phyloP scores from a whole-genome alignment of 2,329 filamentous ascomycete genomes.

The Penicillium sp. region DNA sequence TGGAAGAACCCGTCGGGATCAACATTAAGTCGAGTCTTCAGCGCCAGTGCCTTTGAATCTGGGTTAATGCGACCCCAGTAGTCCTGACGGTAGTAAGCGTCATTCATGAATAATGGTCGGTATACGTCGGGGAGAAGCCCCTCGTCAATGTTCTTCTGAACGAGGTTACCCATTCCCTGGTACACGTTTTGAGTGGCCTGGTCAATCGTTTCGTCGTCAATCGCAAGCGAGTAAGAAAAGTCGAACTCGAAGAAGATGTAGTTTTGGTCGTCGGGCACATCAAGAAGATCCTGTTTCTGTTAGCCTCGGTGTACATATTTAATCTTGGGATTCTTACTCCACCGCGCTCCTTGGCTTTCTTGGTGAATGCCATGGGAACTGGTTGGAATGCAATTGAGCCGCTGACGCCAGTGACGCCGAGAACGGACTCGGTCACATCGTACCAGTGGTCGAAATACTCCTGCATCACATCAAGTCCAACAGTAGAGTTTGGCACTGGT shows the following conservation, averaged over 20 bases:
- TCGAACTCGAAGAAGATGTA: slow-evolving; percentile 49
- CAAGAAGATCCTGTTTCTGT: slow-evolving; percentile 37
- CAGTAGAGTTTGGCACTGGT: slow-evolving; percentile 34
- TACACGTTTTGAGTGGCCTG: slow-evolving; percentile 41
- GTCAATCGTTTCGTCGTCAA: slow-evolving; percentile 40
- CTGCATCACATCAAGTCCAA: slow-evolving; percentile 31
- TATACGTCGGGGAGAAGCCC: slow-evolving; percentile 42
- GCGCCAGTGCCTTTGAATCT: slow-evolving; percentile 30
- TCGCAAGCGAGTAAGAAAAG: slow-evolving; percentile 41
- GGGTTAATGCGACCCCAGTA: slow-evolving; percentile 44
- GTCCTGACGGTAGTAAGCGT: slow-evolving; percentile 46
- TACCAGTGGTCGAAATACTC: slow-evolving; percentile 36
- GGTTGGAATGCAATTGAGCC: slow-evolving; percentile 41
- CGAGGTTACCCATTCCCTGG: slow-evolving; percentile 34
- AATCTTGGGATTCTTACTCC: slow-evolving; percentile 33
- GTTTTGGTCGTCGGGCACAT: slow-evolving; percentile 41
- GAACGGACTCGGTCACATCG: slow-evolving; percentile 29
- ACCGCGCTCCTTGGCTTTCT: slow-evolving; percentile 34
- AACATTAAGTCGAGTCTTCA: slow-evolving; percentile 35
- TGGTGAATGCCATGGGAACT: slow-evolving; percentile 34
- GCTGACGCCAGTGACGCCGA: slow-evolving; percentile 29
- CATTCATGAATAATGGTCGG: slow-evolving; percentile 50
- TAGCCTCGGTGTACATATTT: background rate
- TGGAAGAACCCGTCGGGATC: slow-evolving; percentile 44
- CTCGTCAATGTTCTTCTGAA: slow-evolving; percentile 34